Evolutionary conservation across 805 yeast species (phyloP).

Genomic region (Monosporozyma yasuniensis): DNA sequence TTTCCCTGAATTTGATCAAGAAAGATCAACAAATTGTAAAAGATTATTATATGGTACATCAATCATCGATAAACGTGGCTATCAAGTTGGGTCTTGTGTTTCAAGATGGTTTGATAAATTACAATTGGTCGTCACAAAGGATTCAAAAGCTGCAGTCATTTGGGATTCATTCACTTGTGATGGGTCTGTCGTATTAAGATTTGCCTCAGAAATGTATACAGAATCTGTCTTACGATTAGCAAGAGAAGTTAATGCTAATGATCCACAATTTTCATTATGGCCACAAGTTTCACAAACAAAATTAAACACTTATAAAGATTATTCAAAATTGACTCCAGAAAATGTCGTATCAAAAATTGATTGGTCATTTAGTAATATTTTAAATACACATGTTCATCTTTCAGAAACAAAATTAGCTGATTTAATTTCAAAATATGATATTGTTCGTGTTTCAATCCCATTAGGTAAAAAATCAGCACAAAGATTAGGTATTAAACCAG

Average conservation of each 20-base stretch:
- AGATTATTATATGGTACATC: constrained; percentile 80
- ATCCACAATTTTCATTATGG: constrained; percentile 32
- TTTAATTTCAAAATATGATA: constrained; percentile 68
- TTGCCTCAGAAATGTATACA: constrained; percentile 81
- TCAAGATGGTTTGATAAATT: constrained; percentile 91
- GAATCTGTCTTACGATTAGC: constrained; percentile 84
- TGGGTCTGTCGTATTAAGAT: constrained; percentile 83
- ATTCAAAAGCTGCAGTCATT: constrained; percentile 82
- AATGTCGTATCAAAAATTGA: constrained; percentile 22
- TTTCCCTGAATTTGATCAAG: constrained; percentile 5
- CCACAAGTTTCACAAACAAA: constrained; percentile 19
- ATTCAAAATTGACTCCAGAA: constrained; percentile 6
- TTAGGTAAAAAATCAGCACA: constrained; percentile 72
- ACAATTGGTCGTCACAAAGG: constrained; percentile 74
- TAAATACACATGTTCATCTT: constrained; percentile 48
- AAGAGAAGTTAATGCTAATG: constrained; percentile 58
- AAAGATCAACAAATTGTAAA: constrained; percentile 31
- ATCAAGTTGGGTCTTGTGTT: constrained; percentile 86
- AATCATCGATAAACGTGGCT: constrained; percentile 57
- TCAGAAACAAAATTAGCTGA: constrained; percentile 87
- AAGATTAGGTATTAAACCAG: constrained; percentile 76
- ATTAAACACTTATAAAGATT: constrained; percentile 6
- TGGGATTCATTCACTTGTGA: constrained; percentile 90
- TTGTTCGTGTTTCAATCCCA: constrained; percentile 65
- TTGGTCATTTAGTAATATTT: constrained; percentile 33